Percentiles rank a stretch among this genome's conserved stretches.
These are phyloP conservation scores for Morella rubra DNA, from an alignment of 306 rosid species.

Conservation along the genomic window DNA sequence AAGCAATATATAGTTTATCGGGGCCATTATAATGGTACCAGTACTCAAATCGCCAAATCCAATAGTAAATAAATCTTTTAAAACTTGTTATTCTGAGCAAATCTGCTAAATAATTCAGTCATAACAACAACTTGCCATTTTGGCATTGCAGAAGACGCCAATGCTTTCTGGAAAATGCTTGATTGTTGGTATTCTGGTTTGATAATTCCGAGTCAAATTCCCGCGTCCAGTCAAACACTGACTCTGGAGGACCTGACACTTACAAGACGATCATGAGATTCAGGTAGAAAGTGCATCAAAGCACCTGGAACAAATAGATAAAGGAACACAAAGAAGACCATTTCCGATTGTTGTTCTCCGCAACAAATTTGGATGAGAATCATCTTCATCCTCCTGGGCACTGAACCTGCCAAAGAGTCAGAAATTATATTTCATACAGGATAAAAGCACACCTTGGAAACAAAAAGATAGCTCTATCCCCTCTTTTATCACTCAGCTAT, in stretches of 20 bases:
- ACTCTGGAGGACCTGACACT: constrained; percentile 86
- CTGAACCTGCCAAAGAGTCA: constrained; percentile 59
- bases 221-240: constrained; percentile 85
- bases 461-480: background rate
- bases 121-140: constrained; percentile 48
- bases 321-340: constrained; percentile 39
- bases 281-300: constrained; percentile 22
- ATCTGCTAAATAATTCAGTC: constrained; percentile 3
- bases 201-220: constrained; percentile 81
- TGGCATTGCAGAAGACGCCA: constrained; percentile 99
- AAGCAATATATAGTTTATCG: constrained; percentile 25
- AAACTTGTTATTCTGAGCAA: constrained; percentile 14
- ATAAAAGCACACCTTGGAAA: background rate
- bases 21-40: constrained; percentile 22
- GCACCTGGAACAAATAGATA: constrained; percentile 19
- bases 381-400: constrained; percentile 97
- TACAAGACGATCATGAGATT: constrained; percentile 18
- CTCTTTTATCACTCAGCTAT: too few species aligned
- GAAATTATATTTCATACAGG: constrained; percentile 19
- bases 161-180: constrained; percentile 88
- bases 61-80: constrained; percentile 23
- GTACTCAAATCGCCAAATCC: constrained; percentile 12
- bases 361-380: constrained; percentile 59
- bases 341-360: constrained; percentile 97
- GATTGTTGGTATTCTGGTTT: constrained; percentile 71